Base-by-base conservation (phyloP, 2,329 filamentous ascomycete species). In the Diaporthe capsici region DNA sequence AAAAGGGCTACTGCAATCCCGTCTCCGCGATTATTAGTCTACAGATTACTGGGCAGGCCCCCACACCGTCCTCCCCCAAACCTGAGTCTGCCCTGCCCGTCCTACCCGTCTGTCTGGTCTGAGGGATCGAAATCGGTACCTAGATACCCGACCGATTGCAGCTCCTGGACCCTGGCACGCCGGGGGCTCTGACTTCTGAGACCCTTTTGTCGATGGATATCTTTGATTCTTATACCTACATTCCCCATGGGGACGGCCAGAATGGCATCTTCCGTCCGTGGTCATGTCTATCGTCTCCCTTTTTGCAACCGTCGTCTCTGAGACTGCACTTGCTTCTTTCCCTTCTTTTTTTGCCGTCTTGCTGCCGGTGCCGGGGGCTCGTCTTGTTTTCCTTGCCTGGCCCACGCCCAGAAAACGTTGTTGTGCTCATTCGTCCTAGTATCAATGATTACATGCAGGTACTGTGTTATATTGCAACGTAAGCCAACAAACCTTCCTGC, bases 191-290 rank as follows among this genome's bases (percentile, higher is more conserved):
- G 65, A 55, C 31, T 25, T 53, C 47, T 68, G 65, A 68, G 47
- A 68, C 65, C 65, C 47, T 28, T 61, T 25, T 68, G 65, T 53
- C 65, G 65, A 68, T 68, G 65, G 65, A 68, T 68, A 68, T 68
- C 65, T 68, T 53, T 53, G 47, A 51, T 53, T 28, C 31, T 53
- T 53, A 53, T 68, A 28, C 49, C 65, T 39, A 37, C 65, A 68
- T 68, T 68, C 65, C 63, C 65, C 65, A 53, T 68, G 47, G 65
- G 65, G 44, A 65, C 65, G 31, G 31, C 65, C 47, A 68, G 34
- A 53, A 53, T 68, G 65, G 65, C 65, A 68, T 68, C 47, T 68
- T 20, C 65, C 65, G 47, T 42, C 25, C 31, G 31, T 25, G 39
- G 39, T 53, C 47, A 13, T 68, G 65, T 53, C 65, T 39, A 10